These are phyloP conservation scores for Pichia cephalocereana DNA, from an alignment of 805 yeast genomes.

Conservation along the genomic window DNA sequence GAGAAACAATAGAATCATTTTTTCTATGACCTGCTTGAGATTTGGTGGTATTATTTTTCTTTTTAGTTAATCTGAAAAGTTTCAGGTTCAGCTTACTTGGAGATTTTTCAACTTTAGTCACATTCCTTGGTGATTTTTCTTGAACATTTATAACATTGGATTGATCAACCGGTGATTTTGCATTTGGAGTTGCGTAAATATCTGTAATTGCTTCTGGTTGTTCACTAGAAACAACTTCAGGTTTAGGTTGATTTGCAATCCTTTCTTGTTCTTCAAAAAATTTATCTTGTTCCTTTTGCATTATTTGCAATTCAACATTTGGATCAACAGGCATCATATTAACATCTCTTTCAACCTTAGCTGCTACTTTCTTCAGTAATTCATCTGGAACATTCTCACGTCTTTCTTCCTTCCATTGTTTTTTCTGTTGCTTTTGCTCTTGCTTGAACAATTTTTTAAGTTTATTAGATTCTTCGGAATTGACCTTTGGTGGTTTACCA, in stretches of 20 bases:
- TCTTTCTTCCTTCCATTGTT: conserved; percentile 19
- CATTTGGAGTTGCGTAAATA: background rate
- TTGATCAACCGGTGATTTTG: no score
- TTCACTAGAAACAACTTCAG: background rate
- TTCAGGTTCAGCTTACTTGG: conserved; percentile 1
- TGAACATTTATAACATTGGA: no score
- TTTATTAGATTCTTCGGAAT: conserved; percentile 5
- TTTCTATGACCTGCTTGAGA: background rate
- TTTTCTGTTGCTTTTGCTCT: conserved; percentile 18
- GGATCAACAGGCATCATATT: conserved; percentile 6
- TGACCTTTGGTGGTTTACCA: conserved; percentile 1
- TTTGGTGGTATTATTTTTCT: background rate
- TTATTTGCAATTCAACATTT: conserved; percentile 1
- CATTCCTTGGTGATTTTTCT: no score
- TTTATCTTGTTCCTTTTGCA: background rate
- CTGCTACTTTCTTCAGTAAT: background rate
- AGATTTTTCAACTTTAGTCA: background rate
- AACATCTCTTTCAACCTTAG: conserved; percentile 11
- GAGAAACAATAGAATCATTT: conserved; percentile 3
- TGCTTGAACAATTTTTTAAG: conserved; percentile 15
- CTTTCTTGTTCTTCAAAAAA: background rate
- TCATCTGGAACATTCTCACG: conserved; percentile 11
- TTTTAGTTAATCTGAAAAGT: conserved; percentile 6
- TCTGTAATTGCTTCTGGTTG: background rate
- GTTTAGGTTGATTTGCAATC: no score